These are phyloP conservation scores for Naumovozyma dairenensis DNA, from an alignment of 805 yeast genomes.

Conservation along the genomic window DNA sequence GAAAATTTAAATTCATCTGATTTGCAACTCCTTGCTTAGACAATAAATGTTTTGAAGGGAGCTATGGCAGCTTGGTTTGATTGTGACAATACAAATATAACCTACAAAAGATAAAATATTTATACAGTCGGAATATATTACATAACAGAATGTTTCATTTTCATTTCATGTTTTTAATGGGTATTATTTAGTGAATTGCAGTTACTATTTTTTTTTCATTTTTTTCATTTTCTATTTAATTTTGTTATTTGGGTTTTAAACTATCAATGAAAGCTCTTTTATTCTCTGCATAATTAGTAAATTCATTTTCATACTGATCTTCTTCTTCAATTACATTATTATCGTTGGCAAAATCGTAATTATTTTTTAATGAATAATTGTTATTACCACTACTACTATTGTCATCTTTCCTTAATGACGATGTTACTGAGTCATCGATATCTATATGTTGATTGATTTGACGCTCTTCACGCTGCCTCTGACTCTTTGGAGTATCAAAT, in stretches of 20 bases:
- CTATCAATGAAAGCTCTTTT: conserved; percentile 34
- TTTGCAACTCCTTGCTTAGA: too few relatives aligned
- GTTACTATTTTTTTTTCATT: too few relatives aligned
- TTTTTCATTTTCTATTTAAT: too few relatives aligned
- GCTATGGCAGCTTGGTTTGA: too few relatives aligned
- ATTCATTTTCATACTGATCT: conserved; percentile 38
- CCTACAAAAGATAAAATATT: too few relatives aligned
- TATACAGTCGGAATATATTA: too few relatives aligned
- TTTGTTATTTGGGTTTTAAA: conserved; percentile 30
- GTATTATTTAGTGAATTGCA: too few relatives aligned
- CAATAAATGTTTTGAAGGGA: too few relatives aligned
- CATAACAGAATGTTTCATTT: too few relatives aligned
- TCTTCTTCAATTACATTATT: conserved; percentile 32
- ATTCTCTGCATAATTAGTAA: conserved; percentile 36
- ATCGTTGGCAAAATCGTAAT: conserved; percentile 25
- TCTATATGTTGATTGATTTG: conserved; percentile 9
- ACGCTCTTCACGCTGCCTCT: conserved; percentile 3
- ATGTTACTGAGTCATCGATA: conserved; percentile 7
- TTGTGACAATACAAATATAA: too few relatives aligned
- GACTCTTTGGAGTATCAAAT: conserved; percentile 18
- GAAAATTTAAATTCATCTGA: too few relatives aligned
- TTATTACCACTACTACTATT: conserved; percentile 18
- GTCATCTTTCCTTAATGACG: conserved; percentile 5
- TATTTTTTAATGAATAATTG: conserved; percentile 19
- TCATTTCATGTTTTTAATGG: too few relatives aligned